These are phyloP conservation scores for Epichloe aotearoae DNA, from an alignment of 2,329 filamentous ascomycete genomes.

Conservation along the genomic window DNA sequence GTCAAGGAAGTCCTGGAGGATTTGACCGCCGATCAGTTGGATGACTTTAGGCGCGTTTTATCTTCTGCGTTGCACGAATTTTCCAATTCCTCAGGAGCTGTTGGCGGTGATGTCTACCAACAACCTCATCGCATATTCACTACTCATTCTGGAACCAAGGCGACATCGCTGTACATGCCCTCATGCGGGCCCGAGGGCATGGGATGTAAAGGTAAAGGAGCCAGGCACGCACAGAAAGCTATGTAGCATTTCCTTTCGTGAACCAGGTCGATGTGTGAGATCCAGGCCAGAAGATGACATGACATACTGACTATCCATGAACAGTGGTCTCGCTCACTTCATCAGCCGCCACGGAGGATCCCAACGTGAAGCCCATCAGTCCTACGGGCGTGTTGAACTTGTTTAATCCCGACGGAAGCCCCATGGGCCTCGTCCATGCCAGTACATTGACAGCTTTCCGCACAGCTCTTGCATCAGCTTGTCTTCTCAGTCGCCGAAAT, in stretches of 20 bases:
- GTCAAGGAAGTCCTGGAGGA: conserved; percentile 40
- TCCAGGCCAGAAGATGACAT: background rate
- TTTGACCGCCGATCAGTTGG: conserved; percentile 38
- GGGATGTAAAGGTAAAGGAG: conserved; percentile 48
- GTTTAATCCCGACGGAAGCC: conserved; percentile 46
- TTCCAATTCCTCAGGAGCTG: conserved; percentile 38
- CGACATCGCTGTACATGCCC: conserved; percentile 63
- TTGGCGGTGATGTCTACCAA: conserved; percentile 32
- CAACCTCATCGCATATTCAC: conserved; percentile 42
- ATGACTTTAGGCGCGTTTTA: conserved; percentile 35
- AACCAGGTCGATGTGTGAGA: too few relatives aligned
- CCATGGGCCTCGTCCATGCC: conserved; percentile 58
- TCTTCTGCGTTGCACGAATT: conserved; percentile 45
- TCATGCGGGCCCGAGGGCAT: conserved; percentile 50
- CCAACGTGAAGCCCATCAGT: conserved; percentile 22
- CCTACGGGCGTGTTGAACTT: conserved; percentile 58
- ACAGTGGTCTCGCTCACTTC: conserved; percentile 51
- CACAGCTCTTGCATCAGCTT: conserved; percentile 59
- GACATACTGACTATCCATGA: background rate
- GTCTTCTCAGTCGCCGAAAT: conserved; percentile 50
- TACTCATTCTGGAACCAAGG: conserved; percentile 32
- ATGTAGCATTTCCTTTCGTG: background rate
- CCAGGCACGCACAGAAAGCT: background rate
- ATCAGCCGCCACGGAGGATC: conserved; percentile 17
- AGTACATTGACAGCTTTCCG: conserved; percentile 67